Base-by-base conservation (phyloP, 2,329 filamentous ascomycete species). In the Pseudogymnoascus sp. region DNA sequence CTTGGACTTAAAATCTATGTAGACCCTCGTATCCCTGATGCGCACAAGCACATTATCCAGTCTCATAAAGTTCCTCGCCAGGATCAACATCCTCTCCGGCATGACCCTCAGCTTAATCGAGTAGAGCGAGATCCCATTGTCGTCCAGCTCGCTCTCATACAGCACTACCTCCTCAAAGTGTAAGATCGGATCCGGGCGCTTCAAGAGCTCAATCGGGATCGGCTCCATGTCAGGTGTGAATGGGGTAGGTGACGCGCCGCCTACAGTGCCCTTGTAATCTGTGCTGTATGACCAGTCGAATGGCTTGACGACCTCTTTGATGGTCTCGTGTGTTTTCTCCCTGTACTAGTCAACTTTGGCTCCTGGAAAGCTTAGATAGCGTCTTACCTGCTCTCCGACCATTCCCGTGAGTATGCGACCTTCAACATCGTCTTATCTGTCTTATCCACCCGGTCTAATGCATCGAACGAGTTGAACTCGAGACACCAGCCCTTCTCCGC, bases 201-300 rank as follows among this genome's bases (percentile, higher is more conserved):
- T 91, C 60, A 99, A 83, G 44, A 97, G 82, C 70, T 93, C 91
- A 63, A 96, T 82, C 4, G 94, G 92, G 66, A 99, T 94, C 63
- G 81, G 70, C 62, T 75, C 70, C 21, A 61, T 62, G 23, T 66
- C 65, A 7, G 63, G n/a, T 35, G 67, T 65, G 44, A 73, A 73
- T 23, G 47, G 47, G 61, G 70, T 74, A 64, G 59, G 59, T 5
- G 33, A 60, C 7, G 69, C 70, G 2, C 64, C 70, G 61, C 65
- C 77, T 42, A 88, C 76, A 3, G 88, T 91, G 60, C 94, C 94
- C 63, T 82, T 83, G 76, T 96, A 99, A 68, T 87, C 83, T 37
- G 93, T 96, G 68, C 87, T 94, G 77, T 97, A 99, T 66, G 91
- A 96, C 94, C 94, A 99, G 77, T 99, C 94, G 74, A 95, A 99